Evolutionary conservation across 2,329 filamentous ascomycete species (phyloP).

Genomic region (Penicillium sp.): DNA sequence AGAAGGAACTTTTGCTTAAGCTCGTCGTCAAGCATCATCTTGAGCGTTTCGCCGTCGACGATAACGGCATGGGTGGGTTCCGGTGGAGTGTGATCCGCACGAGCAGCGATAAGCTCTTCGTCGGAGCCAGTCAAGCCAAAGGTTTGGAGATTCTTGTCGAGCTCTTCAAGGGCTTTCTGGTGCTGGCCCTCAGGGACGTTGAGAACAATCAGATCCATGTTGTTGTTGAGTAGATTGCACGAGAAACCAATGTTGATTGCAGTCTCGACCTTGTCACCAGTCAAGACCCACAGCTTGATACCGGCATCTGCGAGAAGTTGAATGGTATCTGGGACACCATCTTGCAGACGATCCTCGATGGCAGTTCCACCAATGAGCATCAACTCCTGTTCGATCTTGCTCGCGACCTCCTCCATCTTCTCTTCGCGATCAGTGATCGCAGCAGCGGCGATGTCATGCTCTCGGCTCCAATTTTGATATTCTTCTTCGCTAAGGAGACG

Average conservation of each 20-base stretch:
- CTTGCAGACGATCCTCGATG: conserved; percentile 95
- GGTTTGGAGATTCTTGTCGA: conserved; percentile 70
- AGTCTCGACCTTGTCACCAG: conserved; percentile 97
- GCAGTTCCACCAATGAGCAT: conserved; percentile 89
- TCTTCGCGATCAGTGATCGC: conserved; percentile 86
- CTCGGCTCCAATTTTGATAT: conserved; percentile 79
- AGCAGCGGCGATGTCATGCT: conserved; percentile 84
- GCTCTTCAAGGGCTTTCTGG: conserved; percentile 64
- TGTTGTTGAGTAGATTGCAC: conserved; percentile 94
- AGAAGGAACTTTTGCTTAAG: conserved; percentile 91
- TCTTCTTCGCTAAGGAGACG: conserved; percentile 77
- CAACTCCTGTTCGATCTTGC: conserved; percentile 87
- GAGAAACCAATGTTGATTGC: conserved; percentile 99
- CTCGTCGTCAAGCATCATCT: conserved; percentile 78
- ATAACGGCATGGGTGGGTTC: conserved; percentile 87
- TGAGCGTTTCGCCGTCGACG: conserved; percentile 91
- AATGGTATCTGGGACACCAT: conserved; percentile 95
- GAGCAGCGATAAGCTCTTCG: conserved; percentile 77
- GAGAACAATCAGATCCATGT: conserved; percentile 94
- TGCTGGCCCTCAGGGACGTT: conserved; percentile 77
- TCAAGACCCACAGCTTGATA: conserved; percentile 98
- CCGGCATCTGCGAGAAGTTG: conserved; percentile 86
- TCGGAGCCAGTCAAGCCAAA: conserved; percentile 85
- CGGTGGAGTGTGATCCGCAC: conserved; percentile 81
- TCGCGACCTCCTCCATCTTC: conserved; percentile 86